A percentile compares a stretch with the other conserved stretches of the same genome.
These are phyloP conservation scores for Allodekkera sacchari DNA, from an alignment of 805 yeast species.

Conservation along the genomic window DNA sequence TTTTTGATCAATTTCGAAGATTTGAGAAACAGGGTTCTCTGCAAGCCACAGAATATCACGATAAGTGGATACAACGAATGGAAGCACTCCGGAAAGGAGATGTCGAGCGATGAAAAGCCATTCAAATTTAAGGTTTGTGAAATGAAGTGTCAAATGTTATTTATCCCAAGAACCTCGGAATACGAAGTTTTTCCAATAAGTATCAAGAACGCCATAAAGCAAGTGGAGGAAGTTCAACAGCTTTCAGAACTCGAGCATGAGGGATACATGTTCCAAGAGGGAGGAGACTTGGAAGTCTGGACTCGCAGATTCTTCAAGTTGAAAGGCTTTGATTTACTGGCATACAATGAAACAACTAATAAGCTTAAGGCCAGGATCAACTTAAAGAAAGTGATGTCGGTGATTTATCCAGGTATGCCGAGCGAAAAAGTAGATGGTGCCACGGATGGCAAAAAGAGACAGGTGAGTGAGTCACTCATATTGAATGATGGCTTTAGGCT, in stretches of 20 bases:
- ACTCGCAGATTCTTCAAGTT: constrained; percentile 68
- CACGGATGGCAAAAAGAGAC: constrained; percentile 27
- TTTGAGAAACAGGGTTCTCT: constrained; percentile 47
- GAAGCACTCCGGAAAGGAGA: constrained; percentile 36
- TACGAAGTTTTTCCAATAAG: constrained; percentile 65
- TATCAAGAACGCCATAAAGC: constrained; percentile 42
- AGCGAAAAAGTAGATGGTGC: constrained; percentile 5
- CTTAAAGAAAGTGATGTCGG: constrained; percentile 54
- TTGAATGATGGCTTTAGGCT: constrained; percentile 71
- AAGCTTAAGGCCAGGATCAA: constrained; percentile 73
- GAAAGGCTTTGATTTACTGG: constrained; percentile 63
- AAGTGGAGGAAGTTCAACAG: constrained; percentile 29
- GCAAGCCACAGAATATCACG: constrained; percentile 41
- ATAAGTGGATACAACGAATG: constrained; percentile 76
- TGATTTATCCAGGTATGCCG: constrained; percentile 35
- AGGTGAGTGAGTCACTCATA: constrained; percentile 63
- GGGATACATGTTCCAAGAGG: constrained; percentile 80
- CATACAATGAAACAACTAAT: constrained; percentile 62
- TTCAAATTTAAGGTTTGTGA: constrained; percentile 58
- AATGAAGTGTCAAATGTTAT: constrained; percentile 60
- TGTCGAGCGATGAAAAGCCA: constrained; percentile 24
- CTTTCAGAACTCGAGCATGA: constrained; percentile 29
- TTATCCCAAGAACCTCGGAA: constrained; percentile 51
- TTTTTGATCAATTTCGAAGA: constrained; percentile 57
- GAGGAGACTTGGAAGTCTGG: constrained; percentile 79